Evolutionary conservation across 2,329 filamentous ascomycete species (phyloP).

Genomic region (Diaporthe vaccinii): DNA sequence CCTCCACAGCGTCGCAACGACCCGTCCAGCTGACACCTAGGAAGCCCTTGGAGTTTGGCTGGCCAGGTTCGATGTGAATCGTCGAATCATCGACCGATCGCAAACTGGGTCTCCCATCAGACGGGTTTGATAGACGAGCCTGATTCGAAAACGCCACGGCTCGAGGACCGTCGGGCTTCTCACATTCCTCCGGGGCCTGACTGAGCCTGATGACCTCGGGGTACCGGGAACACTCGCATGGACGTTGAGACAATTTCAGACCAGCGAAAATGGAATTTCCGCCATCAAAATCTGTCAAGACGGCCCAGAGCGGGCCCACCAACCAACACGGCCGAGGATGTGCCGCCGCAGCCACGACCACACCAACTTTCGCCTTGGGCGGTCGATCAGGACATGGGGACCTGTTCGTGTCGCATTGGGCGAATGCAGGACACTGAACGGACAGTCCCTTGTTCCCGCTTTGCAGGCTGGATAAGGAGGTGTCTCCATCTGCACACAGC

Average conservation of each 20-base stretch:
- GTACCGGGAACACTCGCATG: neutral
- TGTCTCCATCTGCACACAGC: conserved; percentile 27
- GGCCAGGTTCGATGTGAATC: conserved; percentile 31
- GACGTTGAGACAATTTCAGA: conserved; percentile 15
- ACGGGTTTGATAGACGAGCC: conserved; percentile 30
- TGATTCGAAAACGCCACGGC: conserved; percentile 38
- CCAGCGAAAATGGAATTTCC: conserved; percentile 17
- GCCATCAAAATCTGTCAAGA: conserved; percentile 16
- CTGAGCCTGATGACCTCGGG: conserved; percentile 14
- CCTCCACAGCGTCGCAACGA: conserved; percentile 37
- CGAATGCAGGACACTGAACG: conserved; percentile 37
- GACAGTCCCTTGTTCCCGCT: conserved; percentile 41
- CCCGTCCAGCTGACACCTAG: conserved; percentile 38
- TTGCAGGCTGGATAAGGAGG: conserved; percentile 34
- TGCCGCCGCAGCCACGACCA: conserved; percentile 39
- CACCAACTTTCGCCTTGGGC: conserved; percentile 33
- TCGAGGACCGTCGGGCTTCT: conserved; percentile 30
- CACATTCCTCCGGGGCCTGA: conserved; percentile 23
- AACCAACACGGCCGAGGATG: conserved; percentile 35
- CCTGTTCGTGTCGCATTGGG: conserved; percentile 36
- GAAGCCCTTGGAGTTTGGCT: conserved; percentile 24
- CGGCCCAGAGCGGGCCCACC: conserved; percentile 29
- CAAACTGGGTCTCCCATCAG: conserved; percentile 33
- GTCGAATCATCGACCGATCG: conserved; percentile 35
- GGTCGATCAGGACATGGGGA: conserved; percentile 38